Base-by-base conservation (phyloP, 2,329 filamentous ascomycete genomes). In the Ascochyta koolunga region DNA sequence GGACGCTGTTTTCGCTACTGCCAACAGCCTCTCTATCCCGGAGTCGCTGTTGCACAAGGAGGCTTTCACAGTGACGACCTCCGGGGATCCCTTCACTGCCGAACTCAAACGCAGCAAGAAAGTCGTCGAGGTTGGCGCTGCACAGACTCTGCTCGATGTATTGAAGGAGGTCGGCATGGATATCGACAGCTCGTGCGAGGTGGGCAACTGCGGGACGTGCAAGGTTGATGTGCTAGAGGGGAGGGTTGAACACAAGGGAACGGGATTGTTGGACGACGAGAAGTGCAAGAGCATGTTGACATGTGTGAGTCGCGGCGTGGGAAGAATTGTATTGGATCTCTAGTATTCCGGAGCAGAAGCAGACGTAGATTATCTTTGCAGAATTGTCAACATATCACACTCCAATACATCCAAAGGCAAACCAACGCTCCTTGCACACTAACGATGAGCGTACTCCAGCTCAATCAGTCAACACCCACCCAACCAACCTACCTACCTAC, bases 51-150 rank as follows among this genome's bases (percentile, higher is more conserved):
- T 87, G 1, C 85, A 88, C 66, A 84, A 81, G 53, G 86, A 89
- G 67, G 80, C 82, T 0, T 89, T 88, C 56, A 73, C 75, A 1
- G 80, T 82, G 1, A 78, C 81, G 18, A 74, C 78, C 0, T 77
- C 78, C 0, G 85, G 86, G 0, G 83, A 87, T 60, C 81, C 84
- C 0, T 89, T 88, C 58, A 81, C 83, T 35, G 85, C 77, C 0
- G 78, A 83, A 40, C 76, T 88, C 0, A 68, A 70, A 6, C 80
- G 82, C 47, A 63, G 67, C 33, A 54, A 67, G 40, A 78, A 72
- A 59, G 69, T 73, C 1, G 54, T 88, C 6, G 69, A 77, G 15
- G 82, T 81, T 0, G 73, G 68, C 1, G 70, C 74, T 0, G 70
- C 77, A 2, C 69, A 78, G 39, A 74, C 75, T 9, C 62, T 81